Conservation (phyloP, 306 rosid genomes). For the Neltuma alba region DNA sequence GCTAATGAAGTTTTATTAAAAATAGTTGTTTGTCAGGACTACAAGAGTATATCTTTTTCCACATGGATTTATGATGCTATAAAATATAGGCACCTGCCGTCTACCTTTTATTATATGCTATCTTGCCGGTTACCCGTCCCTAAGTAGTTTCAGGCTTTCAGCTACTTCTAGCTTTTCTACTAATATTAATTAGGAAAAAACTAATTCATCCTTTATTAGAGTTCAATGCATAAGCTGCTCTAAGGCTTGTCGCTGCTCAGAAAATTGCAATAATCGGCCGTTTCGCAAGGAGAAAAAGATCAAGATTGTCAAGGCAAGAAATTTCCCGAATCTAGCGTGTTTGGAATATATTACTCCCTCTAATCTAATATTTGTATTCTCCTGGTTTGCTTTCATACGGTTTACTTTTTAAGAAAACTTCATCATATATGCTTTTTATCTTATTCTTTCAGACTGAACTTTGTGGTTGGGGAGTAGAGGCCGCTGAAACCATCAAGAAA, state of each 20-base stretch:
- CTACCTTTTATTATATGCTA: background rate
- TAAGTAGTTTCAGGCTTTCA: background rate
- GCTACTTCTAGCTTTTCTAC: slow-evolving; percentile 8
- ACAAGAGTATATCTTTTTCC: background rate
- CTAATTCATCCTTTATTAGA: slow-evolving; percentile 46
- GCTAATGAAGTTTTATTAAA: background rate
- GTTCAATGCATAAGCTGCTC: slow-evolving; percentile 98
- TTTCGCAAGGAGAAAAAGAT: slow-evolving; percentile 91
- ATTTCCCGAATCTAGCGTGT: slow-evolving; percentile 9
- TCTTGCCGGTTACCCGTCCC: background rate
- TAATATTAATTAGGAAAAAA: background rate
- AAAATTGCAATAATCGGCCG: slow-evolving; percentile 81
- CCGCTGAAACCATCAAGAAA: slow-evolving; percentile 66
- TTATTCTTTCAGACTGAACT: slow-evolving; percentile 66
- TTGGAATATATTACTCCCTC: background rate
- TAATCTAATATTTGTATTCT: background rate
- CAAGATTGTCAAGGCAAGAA: slow-evolving; percentile 74
- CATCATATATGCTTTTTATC: slow-evolving; percentile 20
- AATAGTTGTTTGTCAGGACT: background rate
- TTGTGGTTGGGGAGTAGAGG: slow-evolving; percentile 99
- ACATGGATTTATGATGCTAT: background rate
- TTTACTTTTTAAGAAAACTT: background rate
- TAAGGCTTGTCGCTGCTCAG: slow-evolving; percentile 83
- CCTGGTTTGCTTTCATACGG: background rate
- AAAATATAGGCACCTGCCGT: background rate